Conservation (phyloP, 108 stramenopile genomes). For the Asterionellopsis glacialis region DNA sequence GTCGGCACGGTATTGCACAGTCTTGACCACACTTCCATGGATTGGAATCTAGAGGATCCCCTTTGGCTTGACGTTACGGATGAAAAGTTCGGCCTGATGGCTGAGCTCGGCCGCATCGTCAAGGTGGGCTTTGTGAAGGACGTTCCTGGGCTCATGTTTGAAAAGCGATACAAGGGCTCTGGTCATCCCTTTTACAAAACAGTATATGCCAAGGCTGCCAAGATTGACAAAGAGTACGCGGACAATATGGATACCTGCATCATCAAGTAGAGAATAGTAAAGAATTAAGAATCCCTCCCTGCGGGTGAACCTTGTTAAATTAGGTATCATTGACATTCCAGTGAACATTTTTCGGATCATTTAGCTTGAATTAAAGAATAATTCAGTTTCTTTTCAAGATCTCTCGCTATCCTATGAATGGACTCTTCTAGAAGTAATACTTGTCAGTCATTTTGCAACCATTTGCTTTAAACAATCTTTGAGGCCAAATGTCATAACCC, state of each 20-base stretch:
- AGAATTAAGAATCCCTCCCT: no score
- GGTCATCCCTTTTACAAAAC: slow-evolving; percentile 26
- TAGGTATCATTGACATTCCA: no score
- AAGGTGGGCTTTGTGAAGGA: slow-evolving; percentile 30
- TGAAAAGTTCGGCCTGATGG: slow-evolving; percentile 31
- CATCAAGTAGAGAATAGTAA: not conserved
- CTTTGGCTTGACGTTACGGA: slow-evolving; percentile 26
- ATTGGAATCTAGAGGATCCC: slow-evolving; percentile 30
- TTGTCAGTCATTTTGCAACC: no score
- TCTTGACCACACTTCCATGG: slow-evolving; percentile 29
- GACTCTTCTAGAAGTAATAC: no score
- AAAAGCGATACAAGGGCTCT: slow-evolving; percentile 30
- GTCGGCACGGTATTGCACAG: not conserved
- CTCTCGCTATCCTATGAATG: no score
- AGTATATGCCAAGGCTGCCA: slow-evolving; percentile 24
- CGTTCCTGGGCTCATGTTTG: slow-evolving; percentile 23
- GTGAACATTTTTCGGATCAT: no score
- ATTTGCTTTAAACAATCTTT: no score
- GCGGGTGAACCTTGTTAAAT: no score
- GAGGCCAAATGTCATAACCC: no score
- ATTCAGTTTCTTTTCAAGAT: no score
- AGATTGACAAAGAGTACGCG: slow-evolving; percentile 20
- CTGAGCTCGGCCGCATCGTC: slow-evolving; percentile 29
- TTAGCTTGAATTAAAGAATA: no score
- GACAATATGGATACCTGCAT: slow-evolving; percentile 36